phyloP scores from a whole-genome alignment of 805 yeast genomes.

The Kuraishia piskuri region DNA sequence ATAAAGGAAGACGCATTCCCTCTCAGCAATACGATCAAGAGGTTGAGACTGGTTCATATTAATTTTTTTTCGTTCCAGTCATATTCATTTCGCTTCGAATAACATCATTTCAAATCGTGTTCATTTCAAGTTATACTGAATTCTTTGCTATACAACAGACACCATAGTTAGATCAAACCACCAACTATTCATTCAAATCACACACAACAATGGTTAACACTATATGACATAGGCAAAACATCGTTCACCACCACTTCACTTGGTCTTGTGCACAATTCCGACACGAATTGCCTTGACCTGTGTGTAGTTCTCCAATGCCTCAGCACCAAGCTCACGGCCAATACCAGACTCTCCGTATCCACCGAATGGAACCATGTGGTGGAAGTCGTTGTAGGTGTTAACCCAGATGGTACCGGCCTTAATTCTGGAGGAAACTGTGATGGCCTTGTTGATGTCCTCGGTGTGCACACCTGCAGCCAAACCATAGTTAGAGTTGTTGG shows the following conservation, averaged over 20 bases:
- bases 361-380: slow-evolving; percentile 61
- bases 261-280: background rate
- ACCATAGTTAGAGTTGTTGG: slow-evolving; percentile 76
- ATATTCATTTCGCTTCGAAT: too few species aligned
- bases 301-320: slow-evolving; percentile 56
- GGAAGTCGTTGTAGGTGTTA: slow-evolving; percentile 66
- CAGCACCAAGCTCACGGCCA: slow-evolving; percentile 69
- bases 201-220: background rate
- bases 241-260: background rate
- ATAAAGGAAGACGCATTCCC: background rate
- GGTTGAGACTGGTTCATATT: too few species aligned
- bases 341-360: slow-evolving; percentile 62
- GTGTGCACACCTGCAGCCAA: slow-evolving; percentile 88
- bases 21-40: too few species aligned
- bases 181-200: background rate
- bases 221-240: background rate
- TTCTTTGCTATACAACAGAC: background rate
- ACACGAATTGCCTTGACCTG: slow-evolving; percentile 62
- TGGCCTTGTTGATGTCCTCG: slow-evolving; percentile 53
- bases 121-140: too few species aligned
- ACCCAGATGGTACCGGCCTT: slow-evolving; percentile 81
- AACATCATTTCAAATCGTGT: too few species aligned
- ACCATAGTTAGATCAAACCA: background rate
- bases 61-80: too few species aligned
- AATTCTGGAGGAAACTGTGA: slow-evolving; percentile 55